Percentiles rank a stretch among this genome's conserved stretches.
phyloP scores from a whole-genome alignment of 2,329 filamentous ascomycete species.

The Curvularia spicifera region DNA sequence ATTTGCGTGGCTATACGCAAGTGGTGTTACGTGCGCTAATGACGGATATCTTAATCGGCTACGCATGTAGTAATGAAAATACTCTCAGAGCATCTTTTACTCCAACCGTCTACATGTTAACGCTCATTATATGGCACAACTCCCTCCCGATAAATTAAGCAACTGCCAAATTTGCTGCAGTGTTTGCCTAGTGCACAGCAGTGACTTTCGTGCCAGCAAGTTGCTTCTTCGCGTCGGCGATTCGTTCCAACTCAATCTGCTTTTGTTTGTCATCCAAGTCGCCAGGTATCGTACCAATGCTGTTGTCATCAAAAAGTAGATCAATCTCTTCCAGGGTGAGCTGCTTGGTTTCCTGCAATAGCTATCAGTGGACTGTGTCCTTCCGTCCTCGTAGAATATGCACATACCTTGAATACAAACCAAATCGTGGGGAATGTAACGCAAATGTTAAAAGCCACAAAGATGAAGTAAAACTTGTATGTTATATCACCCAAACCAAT shows the following conservation, averaged over 20 bases:
- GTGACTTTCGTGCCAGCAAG: constrained; percentile 22
- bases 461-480: constrained; percentile 66
- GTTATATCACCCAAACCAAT: constrained; percentile 57
- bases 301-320: constrained; percentile 61
- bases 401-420: constrained; percentile 56
- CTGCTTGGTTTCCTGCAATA: constrained; percentile 48
- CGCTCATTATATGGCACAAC: neutral
- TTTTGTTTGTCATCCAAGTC: constrained; percentile 47
- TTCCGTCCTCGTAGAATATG: neutral
- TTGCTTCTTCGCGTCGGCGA: constrained; percentile 28
- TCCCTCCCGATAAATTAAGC: neutral
- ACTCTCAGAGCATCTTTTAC: neutral
- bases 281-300: constrained; percentile 56
- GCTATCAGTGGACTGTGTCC: neutral
- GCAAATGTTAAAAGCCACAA: constrained; percentile 58
- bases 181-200: constrained; percentile 21
- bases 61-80: neutral
- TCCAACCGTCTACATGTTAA: neutral
- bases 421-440: constrained; percentile 57
- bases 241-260: constrained; percentile 32
- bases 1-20: neutral
- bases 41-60: neutral
- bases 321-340: constrained; percentile 65
- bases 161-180: neutral
- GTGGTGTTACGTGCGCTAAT: neutral